Base-by-base conservation (phyloP, 768 basidiomycete species). In the Epithele typhae region DNA sequence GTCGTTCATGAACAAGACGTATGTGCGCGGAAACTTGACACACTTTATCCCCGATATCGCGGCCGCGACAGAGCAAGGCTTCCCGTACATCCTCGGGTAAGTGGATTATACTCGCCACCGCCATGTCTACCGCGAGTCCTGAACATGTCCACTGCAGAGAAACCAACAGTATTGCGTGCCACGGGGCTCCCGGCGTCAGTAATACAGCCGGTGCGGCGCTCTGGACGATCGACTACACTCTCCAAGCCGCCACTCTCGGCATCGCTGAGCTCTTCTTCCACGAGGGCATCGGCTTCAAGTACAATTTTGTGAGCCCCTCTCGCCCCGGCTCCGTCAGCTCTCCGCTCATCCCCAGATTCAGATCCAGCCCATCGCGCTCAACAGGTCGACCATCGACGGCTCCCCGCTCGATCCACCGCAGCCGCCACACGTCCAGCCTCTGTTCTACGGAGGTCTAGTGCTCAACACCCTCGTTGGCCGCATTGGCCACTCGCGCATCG, bases 201-300 rank as follows among this genome's bases (percentile, higher is more conserved):
- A 82, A 86, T 57, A 77, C 77, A 1, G 83, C 78, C n/a, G 85
- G 83, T 12, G 82, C 82, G 0, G 78, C 81, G 15, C 61, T 87
- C 17, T 87, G 84, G 84, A 69, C 73, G 10, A 64, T 84, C 48
- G 83, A 87, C 59, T 84, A 86, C 60, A 67, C 74, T 2, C 64
- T 87, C 3, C 81, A 73, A 55, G 79, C 81, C 58, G 64, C 77
- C 2, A 74, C 75, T 51, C 61, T 81, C 9, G 78, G 78, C 3
- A 74, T 81, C 22, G 69, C 72, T 23, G 68, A 74, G 40, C 50
- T 81, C 14, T 79, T 74, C 64, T 83, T 82, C 69, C 82, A 87
- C 56, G 70, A 79, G 45, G 84, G 83, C 14, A 67, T 86, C 43
- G 84, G 84, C 1, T 86, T 73, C 65, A 87, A 86, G 63, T 87